Base-by-base conservation (phyloP, 495 filamentous ascomycete species). In the Trichoderma asperelloides region DNA sequence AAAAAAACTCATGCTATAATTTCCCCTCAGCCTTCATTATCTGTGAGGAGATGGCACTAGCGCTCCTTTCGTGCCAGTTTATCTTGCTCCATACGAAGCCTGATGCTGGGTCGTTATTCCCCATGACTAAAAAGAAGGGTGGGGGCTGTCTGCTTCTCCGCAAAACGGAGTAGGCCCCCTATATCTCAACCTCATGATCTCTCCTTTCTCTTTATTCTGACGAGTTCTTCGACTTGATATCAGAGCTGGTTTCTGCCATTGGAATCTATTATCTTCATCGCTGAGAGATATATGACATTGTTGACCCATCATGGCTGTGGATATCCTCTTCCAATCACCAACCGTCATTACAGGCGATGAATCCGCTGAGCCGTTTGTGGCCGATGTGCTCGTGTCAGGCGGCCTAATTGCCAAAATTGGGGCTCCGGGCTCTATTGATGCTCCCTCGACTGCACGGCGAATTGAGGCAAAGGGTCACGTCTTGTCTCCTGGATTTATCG, bases 321-420 rank as follows among this genome's bases (percentile, higher is more conserved):
- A 65, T 27, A 65, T 65, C n/a, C 41, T 65, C 12, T 65, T 65
- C 30, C 41, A 47, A 30, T 65, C 64, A 4, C 37, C 64, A n/a
- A 65, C 64, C n/a, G 23, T 65, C 41, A 65, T 65, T 9, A 45
- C 64, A 21, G 64, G 64, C 41, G 64, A 65, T 15, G 64, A 65
- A 30, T 65, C 64, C 5, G 64, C 41, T 7, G 40, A 65, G 41
- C 64, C 64, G 40, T 65, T 45, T 9, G 64, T 65, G 16, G 64
- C 64, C 21, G 64, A 65, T 30, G 37, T 65, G 41, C 33, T 65
- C 15, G 41, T 65, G 7, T 65, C 64, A 27, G 27, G 39, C 15
- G 64, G 64, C 40, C 64, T 45, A 27, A 51, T 65, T 16, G 41
- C 64, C 23, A 43, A 30, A 16, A 65, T 65, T n/a, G 64, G 64